Evolutionary conservation across 1,139 yeast genomes (phyloP), one percentile per base, ranked within the genome.

Genomic region (Blastobotrys arbuscula): DNA sequence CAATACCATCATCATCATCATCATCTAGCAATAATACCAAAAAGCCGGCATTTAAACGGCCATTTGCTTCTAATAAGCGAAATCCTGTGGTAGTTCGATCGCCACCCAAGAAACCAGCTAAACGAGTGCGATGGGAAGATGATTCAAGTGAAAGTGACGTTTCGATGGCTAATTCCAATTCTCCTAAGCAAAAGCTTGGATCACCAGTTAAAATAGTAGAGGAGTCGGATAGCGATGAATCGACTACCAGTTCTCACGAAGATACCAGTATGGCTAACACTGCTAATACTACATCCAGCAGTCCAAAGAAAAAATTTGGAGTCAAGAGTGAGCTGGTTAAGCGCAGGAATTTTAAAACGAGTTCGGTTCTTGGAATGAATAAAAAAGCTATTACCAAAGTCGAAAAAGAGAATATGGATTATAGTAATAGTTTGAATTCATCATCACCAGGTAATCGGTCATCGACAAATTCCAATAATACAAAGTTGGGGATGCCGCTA

Each of bases 91-190:
- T 56, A 8, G 43, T 50, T 12, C 50, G 55, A 7, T 58, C 62
- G 1, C 61, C 62, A 1, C 62, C 62, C 2, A 51, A 55, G 8
- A 56, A 57, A 41, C 53, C 62, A 2, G 50, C 55, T 3, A 61
- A 61, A 39, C 50, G 63, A 30, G 65, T 61, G 1, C 48, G 64
- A 39, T 61, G 65, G 65, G 62, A 59, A 39, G 64, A 59, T 42
- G 60, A 55, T 36, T 42, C 49, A 16, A 15, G 16, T 13, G 36
- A 38, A 23, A 35, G 40, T 39, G 48, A 45, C 28, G 48, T 34
- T 8, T 45, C 48, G 2, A 45, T 39, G 44, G 20, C 6, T 18
- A 43, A 18, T 36, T 16, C 42, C 31, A 13, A 34, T 34, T 19
- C 23, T n/a, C 20, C 23, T 10, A 34, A 34, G 13, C 38, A 34